Conservation (phyloP, 441 rosid species). For the Flueggea neowawraea region DNA sequence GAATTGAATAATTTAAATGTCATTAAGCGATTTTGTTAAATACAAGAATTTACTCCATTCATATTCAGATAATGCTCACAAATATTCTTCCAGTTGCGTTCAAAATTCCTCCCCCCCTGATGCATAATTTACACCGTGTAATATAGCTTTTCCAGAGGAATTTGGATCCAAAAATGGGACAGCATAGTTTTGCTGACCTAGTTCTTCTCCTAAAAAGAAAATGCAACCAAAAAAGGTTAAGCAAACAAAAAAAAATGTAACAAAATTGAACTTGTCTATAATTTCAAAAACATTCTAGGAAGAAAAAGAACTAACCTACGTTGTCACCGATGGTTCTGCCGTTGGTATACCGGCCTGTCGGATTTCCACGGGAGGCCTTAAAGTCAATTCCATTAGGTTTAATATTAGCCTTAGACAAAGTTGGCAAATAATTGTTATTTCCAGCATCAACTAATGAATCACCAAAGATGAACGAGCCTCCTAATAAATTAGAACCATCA, state of each 20-base stretch:
- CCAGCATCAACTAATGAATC: constrained; percentile 96
- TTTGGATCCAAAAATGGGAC: constrained; percentile 70
- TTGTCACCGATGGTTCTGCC: constrained; percentile 95
- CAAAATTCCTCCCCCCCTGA: constrained; percentile 96
- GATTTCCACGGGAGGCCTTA: constrained; percentile 61
- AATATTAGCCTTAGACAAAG: constrained; percentile 79
- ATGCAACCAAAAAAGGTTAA: no score
- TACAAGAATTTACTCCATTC: no score
- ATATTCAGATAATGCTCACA: constrained; percentile 26
- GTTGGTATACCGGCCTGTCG: constrained; percentile 86
- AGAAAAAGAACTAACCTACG: constrained; percentile 40
- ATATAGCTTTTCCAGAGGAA: constrained; percentile 54
- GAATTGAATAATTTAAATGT: no score
- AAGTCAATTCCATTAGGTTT: constrained; percentile 87
- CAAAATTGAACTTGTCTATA: background rate
- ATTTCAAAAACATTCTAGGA: no score
- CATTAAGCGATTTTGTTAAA: no score
- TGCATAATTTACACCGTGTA: constrained; percentile 83
- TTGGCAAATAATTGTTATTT: constrained; percentile 73
- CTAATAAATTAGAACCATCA: constrained; percentile 21
- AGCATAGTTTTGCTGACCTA: constrained; percentile 71
- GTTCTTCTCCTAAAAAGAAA: constrained; percentile 56
- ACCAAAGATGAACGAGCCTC: constrained; percentile 85
- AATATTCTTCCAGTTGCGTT: constrained; percentile 94
- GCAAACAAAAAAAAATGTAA: no score